These are phyloP conservation scores for Celoporthe dispersa DNA, from an alignment of 2,329 filamentous ascomycete genomes.

Conservation along the genomic window DNA sequence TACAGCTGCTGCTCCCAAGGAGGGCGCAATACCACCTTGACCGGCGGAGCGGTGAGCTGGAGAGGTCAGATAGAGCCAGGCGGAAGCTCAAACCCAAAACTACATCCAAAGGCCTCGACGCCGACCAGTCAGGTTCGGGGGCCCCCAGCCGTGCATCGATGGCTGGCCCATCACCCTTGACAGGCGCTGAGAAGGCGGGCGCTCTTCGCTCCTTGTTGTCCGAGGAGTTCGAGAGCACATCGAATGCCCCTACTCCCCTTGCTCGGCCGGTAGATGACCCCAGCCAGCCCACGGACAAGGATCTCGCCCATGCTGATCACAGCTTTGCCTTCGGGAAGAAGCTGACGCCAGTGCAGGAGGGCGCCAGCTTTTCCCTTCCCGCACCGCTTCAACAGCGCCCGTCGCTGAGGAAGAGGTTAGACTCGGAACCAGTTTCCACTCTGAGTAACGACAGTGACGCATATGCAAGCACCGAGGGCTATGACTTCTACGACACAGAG, in stretches of 20 bases:
- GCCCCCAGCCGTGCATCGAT: background rate
- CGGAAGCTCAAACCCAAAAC: constrained; percentile 21
- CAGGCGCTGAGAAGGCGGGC: constrained; percentile 40
- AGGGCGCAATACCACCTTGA: constrained; percentile 63
- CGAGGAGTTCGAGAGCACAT: constrained; percentile 65
- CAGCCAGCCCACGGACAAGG: constrained; percentile 34
- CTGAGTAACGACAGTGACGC: constrained; percentile 55
- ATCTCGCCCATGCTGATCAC: constrained; percentile 31
- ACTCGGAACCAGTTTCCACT: constrained; percentile 57
- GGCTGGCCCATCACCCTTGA: constrained; percentile 35
- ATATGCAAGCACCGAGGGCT: constrained; percentile 61
- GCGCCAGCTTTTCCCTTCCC: constrained; percentile 55
- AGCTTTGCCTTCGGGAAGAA: constrained; percentile 42
- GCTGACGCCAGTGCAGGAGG: constrained; percentile 54
- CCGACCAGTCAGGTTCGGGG: background rate
- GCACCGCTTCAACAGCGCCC: constrained; percentile 40
- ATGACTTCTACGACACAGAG: constrained; percentile 69
- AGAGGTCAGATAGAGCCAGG: constrained; percentile 23
- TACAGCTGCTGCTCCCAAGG: constrained; percentile 56
- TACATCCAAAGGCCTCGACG: background rate
- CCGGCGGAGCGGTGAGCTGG: constrained; percentile 47
- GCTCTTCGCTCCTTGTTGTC: constrained; percentile 52
- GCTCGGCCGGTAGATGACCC: constrained; percentile 54
- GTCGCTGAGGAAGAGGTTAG: constrained; percentile 47
- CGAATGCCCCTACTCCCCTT: constrained; percentile 64